Base-by-base conservation (phyloP, 768 basidiomycete genomes). In the Filobasidium wieringae region DNA sequence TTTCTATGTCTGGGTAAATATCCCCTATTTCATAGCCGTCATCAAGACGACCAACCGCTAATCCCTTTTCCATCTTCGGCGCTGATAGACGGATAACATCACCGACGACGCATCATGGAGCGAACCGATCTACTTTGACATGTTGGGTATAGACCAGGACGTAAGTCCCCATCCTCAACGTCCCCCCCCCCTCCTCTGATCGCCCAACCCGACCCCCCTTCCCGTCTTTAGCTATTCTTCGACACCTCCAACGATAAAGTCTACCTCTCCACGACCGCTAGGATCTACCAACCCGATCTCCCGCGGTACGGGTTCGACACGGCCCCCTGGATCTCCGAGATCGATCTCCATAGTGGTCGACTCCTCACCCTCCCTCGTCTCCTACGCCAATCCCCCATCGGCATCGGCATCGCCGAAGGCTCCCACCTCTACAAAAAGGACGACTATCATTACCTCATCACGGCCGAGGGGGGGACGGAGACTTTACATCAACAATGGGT, bases 381-480 rank as follows among this genome's bases (percentile, higher is more conserved):
- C 43, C 26, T 56, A 41, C 15, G 55, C 12, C 55, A 56, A 34
- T 56, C 55, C 15, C 55, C 55, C 30, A 56, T 56, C 55, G 55
- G 55, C 19, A 47, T 56, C 17, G 55, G 55, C 9, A 56, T 70
- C 31, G 66, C 71, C 31, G 71, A 72, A 47, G 71, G 65, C 11
- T 63, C 68, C 5, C 71, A 72, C 43, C 59, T 72, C 53, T 66
- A 62, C 59, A 57, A 63, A 32, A 59, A 58, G 43, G 66, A 69
- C 36, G 65, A 55, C 0, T 50, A 9, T 26, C 76, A 75, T 56
- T 77, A 77, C 65, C 68, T 77, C 9, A 57, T 75, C 59, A 68
- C 72, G 7, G 76, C 76, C 0, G 75, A 76, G 15, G 55, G 55
- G 1, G 55, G 55, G 19, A 70, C 68, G 30, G 62, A 66, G 49